A percentile compares a stretch with the other conserved stretches of the same genome.
These are phyloP conservation scores for Drechslera avenae DNA, from an alignment of 2,329 filamentous ascomycete genomes.

Conservation along the genomic window DNA sequence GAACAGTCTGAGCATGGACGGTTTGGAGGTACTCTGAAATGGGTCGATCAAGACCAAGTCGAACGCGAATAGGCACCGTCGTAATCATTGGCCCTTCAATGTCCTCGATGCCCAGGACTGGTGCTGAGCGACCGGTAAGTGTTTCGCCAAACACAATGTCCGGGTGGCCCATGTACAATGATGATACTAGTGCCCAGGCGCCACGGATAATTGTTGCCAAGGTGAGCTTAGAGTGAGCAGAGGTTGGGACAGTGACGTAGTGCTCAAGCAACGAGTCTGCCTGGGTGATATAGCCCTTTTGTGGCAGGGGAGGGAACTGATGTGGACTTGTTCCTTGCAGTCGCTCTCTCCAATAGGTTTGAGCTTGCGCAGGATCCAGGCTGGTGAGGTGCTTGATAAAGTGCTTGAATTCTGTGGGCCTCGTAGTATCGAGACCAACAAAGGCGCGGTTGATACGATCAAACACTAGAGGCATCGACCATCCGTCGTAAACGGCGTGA, in stretches of 20 bases:
- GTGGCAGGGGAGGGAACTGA: constrained; percentile 58
- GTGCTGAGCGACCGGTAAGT: constrained; percentile 60
- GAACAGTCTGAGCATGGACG: constrained; percentile 62
- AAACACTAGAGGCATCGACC: constrained; percentile 47
- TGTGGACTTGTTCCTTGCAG: constrained; percentile 53
- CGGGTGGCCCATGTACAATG: constrained; percentile 59
- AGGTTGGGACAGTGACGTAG: constrained; percentile 49
- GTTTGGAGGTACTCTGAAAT: constrained; percentile 60
- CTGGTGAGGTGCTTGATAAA: constrained; percentile 57
- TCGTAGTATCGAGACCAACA: constrained; percentile 29
- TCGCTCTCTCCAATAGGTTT: constrained; percentile 56
- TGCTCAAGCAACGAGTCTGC: constrained; percentile 59
- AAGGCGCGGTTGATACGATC: constrained; percentile 44
- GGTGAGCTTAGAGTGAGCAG: constrained; percentile 50
- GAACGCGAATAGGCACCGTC: constrained; percentile 62
- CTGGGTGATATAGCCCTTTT: constrained; percentile 52
- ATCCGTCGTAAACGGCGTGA: constrained; percentile 60
- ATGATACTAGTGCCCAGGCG: constrained; percentile 65
- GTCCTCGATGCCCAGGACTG: constrained; percentile 54
- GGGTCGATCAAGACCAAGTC: constrained; percentile 50
- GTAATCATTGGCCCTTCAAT: constrained; percentile 67
- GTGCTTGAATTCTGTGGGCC: constrained; percentile 50
- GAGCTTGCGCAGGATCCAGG: constrained; percentile 48
- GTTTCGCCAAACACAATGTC: constrained; percentile 65
- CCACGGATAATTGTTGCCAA: constrained; percentile 60